These are phyloP conservation scores for Sporothrix protearum DNA, from an alignment of 2,329 filamentous ascomycete genomes.

Conservation along the genomic window DNA sequence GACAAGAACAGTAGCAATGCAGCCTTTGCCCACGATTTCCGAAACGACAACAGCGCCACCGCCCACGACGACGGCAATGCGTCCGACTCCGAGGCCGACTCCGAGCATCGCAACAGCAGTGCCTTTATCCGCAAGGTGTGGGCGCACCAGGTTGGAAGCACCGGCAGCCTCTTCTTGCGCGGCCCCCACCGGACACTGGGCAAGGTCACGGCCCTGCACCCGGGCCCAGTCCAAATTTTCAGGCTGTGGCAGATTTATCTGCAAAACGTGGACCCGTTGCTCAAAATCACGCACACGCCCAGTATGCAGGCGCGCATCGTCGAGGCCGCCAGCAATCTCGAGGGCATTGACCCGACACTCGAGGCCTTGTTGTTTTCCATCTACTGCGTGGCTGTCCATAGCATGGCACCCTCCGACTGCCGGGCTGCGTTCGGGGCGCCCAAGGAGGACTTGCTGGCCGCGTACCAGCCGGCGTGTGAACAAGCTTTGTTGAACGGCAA, in stretches of 20 bases:
- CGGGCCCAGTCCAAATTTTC: conserved; percentile 44
- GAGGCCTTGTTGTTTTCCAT: conserved; percentile 58
- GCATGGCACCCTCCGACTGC: conserved; percentile 45
- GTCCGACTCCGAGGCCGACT: conserved; percentile 26
- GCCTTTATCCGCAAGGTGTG: not conserved
- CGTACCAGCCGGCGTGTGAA: conserved; percentile 49
- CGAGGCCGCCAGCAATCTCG: conserved; percentile 44
- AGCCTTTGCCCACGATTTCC: not conserved
- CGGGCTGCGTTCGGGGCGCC: conserved; percentile 39
- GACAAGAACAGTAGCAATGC: not conserved
- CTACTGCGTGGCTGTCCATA: conserved; percentile 44
- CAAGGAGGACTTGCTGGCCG: conserved; percentile 41
- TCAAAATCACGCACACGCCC: conserved; percentile 58
- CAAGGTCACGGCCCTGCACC: conserved; percentile 52
- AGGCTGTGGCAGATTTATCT: conserved; percentile 56
- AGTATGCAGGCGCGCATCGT: conserved; percentile 52
- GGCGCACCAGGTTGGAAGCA: conserved; percentile 31
- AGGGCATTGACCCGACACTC: conserved; percentile 39
- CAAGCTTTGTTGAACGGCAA: conserved; percentile 51
- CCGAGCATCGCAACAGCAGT: conserved; percentile 30
- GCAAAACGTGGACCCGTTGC: conserved; percentile 55
- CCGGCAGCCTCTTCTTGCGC: conserved; percentile 49
- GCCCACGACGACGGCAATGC: not conserved
- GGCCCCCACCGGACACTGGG: conserved; percentile 41
- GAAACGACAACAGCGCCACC: not conserved